phyloP scores from a whole-genome alignment of 2,329 filamentous ascomycete species.

The Aspergillus sp. region DNA sequence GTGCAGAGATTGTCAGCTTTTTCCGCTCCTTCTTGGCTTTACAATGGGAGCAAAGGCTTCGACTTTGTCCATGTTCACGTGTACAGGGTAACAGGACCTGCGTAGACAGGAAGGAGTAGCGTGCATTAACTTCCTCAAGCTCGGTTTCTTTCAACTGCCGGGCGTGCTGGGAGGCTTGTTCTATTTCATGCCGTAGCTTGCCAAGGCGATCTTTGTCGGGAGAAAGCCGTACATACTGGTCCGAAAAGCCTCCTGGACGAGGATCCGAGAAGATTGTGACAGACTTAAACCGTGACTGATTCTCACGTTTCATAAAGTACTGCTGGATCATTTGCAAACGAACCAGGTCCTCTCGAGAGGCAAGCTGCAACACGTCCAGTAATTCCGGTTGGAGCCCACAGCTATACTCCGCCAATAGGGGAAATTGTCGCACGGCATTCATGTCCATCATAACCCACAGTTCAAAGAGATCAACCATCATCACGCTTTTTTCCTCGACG shows the following conservation, averaged over 20 bases:
- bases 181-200: not conserved
- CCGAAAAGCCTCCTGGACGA: not conserved
- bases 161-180: not conserved
- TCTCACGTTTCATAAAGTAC: not conserved
- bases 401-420: not conserved
- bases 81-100: not conserved
- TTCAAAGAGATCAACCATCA: constrained; percentile 1
- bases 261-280: not conserved
- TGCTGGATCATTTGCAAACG: constrained; percentile 1
- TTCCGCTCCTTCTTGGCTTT: not conserved
- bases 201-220: not conserved
- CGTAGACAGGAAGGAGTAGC: not conserved
- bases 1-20: not conserved
- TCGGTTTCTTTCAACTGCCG: not conserved
- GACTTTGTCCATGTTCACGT: not conserved
- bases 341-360: not conserved
- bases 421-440: not conserved
- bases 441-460: not conserved
- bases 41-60: not conserved
- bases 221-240: not conserved
- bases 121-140: not conserved
- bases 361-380: not conserved
- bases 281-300: not conserved
- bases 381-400: not conserved
- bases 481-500: not conserved